These are phyloP conservation scores for Beauveria caledonica DNA, from an alignment of 2,329 filamentous ascomycete species.

Conservation along the genomic window DNA sequence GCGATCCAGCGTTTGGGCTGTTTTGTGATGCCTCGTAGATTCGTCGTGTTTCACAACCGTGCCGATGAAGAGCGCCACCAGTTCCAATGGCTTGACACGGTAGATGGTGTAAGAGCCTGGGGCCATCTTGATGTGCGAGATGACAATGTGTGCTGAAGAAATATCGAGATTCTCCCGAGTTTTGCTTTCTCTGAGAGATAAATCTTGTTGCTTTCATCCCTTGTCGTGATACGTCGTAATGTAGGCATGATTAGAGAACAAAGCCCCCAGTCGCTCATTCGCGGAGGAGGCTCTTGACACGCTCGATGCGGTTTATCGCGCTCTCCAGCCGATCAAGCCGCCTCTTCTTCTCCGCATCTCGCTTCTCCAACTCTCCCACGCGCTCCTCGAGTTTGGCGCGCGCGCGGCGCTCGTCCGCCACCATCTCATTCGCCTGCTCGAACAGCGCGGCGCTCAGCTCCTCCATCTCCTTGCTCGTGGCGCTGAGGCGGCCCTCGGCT, in stretches of 20 bases:
- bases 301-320: constrained; percentile 62
- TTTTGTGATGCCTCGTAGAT: neutral
- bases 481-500: constrained; percentile 59
- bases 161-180: neutral
- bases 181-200: neutral
- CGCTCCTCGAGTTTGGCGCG: constrained; percentile 64
- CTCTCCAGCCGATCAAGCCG: constrained; percentile 63
- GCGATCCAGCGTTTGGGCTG: neutral
- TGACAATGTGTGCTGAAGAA: neutral
- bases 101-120: neutral
- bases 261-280: neutral
- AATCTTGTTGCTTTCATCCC: neutral
- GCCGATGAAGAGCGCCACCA: neutral
- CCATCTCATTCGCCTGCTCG: constrained; percentile 82
- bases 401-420: constrained; percentile 64
- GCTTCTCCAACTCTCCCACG: constrained; percentile 57
- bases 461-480: constrained; percentile 66
- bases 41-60: constrained; percentile 4
- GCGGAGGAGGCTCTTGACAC: constrained; percentile 53
- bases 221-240: neutral
- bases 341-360: constrained; percentile 61
- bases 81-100: neutral
- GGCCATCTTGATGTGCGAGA: neutral
- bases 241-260: no score
- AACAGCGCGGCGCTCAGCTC: constrained; percentile 70